Evolutionary conservation across 352 stramenopile genomes (phyloP), one percentile per base, ranked within the genome.

Genomic region (Phytophthora fragariaefolia): DNA sequence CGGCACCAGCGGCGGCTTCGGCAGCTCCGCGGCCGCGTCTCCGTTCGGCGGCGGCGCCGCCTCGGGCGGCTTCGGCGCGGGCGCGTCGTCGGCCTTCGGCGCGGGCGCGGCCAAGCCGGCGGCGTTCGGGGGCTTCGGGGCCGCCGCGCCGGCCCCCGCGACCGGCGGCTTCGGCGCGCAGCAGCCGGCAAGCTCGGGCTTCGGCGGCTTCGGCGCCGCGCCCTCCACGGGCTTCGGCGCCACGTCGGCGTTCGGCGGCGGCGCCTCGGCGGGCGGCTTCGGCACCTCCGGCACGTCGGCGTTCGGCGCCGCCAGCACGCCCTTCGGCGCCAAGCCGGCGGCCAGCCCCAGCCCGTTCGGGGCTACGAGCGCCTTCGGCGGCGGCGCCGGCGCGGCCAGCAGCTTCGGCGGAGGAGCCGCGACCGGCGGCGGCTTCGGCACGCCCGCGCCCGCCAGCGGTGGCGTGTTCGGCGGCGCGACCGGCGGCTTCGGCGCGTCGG

Each of bases 291-390:
- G 49, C 13, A 70, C 74, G 9, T 77, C 75, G 8, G 76, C 59
- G 3, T 89, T 89, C 47, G 77, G 77, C 46, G 49, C n/a, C n/a
- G n/a, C 64, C 10, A 70, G 64, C 32, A 72, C 85, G 6, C 77
- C 85, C 0, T 93, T 93, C 56, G 80, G 72, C 2, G 54, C 85
- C 10, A 90, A 90, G 23, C 60, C 80, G 26, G 58, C 80, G 1
- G 75, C 82, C n/a, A 81, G 65, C 28, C 56, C 84, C 10, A 93
- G 83, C 60, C 87, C 87, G 1, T 93, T 93, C 61, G 84, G 84
- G 34, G 50, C 85, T 4, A 73, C 80, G 0, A 79, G 74, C 34
- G 69, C 77, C 17, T 93, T 93, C 58, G 82, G 83, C 6, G 60
- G 67, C 42, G 73, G 67, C 20, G 62, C 72, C 18, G 50, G 62